A percentile compares a stretch with the other conserved stretches of the same genome.
Evolutionary conservation across 2,329 filamentous ascomycete genomes (phyloP).

Genomic region (Neurospora sp.): DNA sequence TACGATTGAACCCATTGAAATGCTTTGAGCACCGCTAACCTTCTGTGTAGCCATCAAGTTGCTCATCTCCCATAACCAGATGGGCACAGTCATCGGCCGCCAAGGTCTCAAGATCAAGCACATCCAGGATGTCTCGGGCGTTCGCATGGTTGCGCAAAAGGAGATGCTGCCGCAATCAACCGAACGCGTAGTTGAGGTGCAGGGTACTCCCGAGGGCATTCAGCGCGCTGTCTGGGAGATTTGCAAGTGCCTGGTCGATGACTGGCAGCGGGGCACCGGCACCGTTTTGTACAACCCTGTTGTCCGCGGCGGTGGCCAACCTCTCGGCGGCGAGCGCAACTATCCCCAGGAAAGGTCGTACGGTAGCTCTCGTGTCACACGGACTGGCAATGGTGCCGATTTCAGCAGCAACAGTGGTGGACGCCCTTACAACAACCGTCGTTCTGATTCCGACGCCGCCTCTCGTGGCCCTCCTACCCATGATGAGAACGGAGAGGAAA

Average conservation of each 20-base stretch:
- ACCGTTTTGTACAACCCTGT: constrained; percentile 97
- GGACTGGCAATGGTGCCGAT: constrained; percentile 93
- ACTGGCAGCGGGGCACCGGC: constrained; percentile 93
- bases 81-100: constrained; percentile 97
- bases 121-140: constrained; percentile 92
- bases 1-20: constrained; percentile 42
- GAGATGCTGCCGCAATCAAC: constrained; percentile 99
- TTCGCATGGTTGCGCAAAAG: constrained; percentile 98
- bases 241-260: constrained; percentile 94
- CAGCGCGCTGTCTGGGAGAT: constrained; percentile 98
- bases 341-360: constrained; percentile 43
- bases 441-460: constrained; percentile 74
- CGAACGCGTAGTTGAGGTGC: constrained; percentile 93
- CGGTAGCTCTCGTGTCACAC: constrained; percentile 66
- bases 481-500: constrained; percentile 93
- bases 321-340: constrained; percentile 32
- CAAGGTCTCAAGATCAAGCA: constrained; percentile 98
- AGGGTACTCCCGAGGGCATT: constrained; percentile 89
- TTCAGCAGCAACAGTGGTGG: constrained; percentile 82
- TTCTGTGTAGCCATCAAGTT: constrained; percentile 71
- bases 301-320: constrained; percentile 65
- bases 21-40: constrained; percentile 17
- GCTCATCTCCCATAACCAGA: constrained; percentile 98
- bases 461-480: constrained; percentile 76
- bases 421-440: constrained; percentile 63